Percentiles rank a stretch among this genome's conserved stretches.
Evolutionary conservation across 345 rosid species (phyloP).

Genomic region (Corymbia maculata): DNA sequence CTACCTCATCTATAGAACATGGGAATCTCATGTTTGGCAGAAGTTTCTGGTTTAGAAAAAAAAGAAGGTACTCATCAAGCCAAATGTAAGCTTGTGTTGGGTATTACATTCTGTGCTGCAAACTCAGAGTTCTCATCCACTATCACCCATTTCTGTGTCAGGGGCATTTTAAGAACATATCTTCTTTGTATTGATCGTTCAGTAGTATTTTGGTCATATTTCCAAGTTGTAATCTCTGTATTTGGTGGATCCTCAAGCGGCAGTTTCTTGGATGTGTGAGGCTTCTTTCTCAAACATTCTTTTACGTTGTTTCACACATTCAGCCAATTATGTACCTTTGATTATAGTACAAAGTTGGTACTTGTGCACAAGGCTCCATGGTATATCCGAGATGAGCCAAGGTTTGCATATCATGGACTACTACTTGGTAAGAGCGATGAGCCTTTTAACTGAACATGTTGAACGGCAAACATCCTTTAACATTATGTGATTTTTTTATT

Average conservation of each 20-base stretch:
- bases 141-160: neutral
- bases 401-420: constrained; percentile 78
- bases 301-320: constrained; percentile 53
- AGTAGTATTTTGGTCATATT: neutral
- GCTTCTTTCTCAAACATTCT: neutral
- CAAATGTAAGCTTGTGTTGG: neutral
- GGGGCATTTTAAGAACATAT: neutral
- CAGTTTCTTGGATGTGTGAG: neutral
- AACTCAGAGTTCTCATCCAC: neutral
- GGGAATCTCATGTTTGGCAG: neutral
- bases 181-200: neutral
- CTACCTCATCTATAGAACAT: neutral
- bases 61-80: neutral
- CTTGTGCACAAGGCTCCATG: constrained; percentile 71
- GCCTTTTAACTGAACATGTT: neutral
- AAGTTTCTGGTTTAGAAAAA: neutral
- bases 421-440: constrained; percentile 41
- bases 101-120: neutral
- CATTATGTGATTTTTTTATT: neutral
- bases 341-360: constrained; percentile 56
- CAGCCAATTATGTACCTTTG: constrained; percentile 79
- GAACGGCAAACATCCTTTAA: neutral
- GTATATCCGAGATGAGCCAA: constrained; percentile 74
- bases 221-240: neutral
- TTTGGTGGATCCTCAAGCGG: neutral